phyloP scores from a whole-genome alignment of 331 rosid species.

The Cydonia oblonga region DNA sequence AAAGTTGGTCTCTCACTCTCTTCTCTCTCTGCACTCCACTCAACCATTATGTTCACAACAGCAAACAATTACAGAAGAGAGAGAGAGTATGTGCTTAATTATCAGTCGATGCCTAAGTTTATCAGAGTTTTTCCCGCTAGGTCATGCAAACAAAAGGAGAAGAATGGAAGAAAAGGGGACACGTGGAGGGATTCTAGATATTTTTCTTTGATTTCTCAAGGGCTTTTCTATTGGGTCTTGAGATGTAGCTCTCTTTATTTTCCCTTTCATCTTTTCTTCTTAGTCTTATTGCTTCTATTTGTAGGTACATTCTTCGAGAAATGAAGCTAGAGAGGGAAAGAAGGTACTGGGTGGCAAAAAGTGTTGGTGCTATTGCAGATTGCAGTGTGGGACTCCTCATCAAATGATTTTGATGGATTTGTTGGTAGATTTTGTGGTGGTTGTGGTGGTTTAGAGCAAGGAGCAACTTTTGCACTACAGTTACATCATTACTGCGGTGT shows the following conservation, averaged over 20 bases:
- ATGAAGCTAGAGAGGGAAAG: constrained; percentile 18
- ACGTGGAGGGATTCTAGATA: constrained; percentile 18
- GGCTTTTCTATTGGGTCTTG: no score
- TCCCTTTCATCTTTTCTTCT: not conserved
- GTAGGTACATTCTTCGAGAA: constrained; percentile 39
- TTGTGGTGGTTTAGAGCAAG: constrained; percentile 2
- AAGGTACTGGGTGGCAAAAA: constrained; percentile 4
- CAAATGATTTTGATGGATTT: not conserved
- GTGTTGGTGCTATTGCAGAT: constrained; percentile 15
- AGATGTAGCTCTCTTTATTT: no score
- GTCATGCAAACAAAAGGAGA: constrained; percentile 8
- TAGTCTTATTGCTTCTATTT: constrained; percentile 1
- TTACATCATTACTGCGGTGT: no score
- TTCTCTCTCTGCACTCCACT: not conserved
- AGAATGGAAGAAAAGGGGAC: not conserved
- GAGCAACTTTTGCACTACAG: no score
- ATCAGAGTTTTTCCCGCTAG: not conserved
- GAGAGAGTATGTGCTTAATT: not conserved
- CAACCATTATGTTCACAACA: constrained; percentile 1
- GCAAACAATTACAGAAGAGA: not conserved
- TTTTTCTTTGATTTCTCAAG: not conserved
- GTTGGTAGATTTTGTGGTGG: constrained; percentile 11
- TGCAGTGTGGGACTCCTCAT: not conserved
- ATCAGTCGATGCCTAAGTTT: not conserved
- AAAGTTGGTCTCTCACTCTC: constrained; percentile 24